Conservation (phyloP, 345 rosid species). For the Citropsis articulata region DNA sequence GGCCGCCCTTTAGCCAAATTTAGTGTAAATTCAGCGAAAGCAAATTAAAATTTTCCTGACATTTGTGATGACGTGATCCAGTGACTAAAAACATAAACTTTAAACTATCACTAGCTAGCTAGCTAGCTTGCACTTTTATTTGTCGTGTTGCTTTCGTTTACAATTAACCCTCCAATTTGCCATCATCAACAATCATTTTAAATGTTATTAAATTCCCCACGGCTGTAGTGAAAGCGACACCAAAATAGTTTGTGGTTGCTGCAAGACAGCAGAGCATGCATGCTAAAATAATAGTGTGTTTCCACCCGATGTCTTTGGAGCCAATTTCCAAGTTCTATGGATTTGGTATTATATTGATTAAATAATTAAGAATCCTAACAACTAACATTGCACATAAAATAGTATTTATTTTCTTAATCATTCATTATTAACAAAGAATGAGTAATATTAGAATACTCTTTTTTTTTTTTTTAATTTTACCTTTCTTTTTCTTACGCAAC, state of each 20-base stretch:
- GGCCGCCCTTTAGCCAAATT: neutral
- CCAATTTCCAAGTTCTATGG: conserved; percentile 28
- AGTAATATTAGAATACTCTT: no score
- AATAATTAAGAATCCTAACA: neutral
- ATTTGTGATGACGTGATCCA: neutral
- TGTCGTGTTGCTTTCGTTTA: neutral
- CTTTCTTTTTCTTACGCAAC: neutral
- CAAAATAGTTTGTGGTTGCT: neutral
- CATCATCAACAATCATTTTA: neutral
- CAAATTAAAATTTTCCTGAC: neutral
- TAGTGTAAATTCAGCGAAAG: neutral
- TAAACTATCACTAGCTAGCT: neutral
- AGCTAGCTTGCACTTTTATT: neutral
- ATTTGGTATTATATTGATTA: neutral
- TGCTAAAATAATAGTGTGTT: neutral
- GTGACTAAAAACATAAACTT: neutral
- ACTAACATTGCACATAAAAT: neutral
- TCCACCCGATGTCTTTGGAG: conserved; percentile 23
- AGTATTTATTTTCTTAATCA: neutral
- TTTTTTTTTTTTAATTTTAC: neutral
- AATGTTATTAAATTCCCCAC: neutral
- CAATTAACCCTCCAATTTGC: neutral
- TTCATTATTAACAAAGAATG: neutral
- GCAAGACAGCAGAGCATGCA: neutral
- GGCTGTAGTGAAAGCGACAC: neutral